Base-by-base conservation (phyloP, 768 basidiomycete species). In the Lepiota brunneoincarnata region DNA sequence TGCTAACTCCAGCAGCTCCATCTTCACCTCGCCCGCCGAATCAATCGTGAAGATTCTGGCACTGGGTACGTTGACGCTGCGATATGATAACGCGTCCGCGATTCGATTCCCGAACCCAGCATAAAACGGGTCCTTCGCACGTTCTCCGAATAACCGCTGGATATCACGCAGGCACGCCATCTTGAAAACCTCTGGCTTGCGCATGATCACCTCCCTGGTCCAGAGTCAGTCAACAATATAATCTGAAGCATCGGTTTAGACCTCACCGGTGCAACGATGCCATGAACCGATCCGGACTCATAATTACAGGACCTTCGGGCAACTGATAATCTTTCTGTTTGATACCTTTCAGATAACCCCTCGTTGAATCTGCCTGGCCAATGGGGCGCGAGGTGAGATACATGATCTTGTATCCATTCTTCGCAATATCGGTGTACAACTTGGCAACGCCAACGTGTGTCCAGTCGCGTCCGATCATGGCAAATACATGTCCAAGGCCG, bases 121-220 rank as follows among this genome's bases (percentile, higher is more conserved):
- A 65, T 95, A 98, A 73, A 98, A 99, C 0, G 94, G 89, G 59
- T 82, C 87, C 58, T 80, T 76, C 28, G 75, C 71, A 24, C 76
- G 76, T 35, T 86, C 82, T 4, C 90, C 90, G 64, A 98, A 99
- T 5, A 98, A 69, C 18, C 93, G 78, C 59, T 91, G 91, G 50
- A 98, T 96, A 71, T 98, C 97, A 39, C 94, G 81, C 55, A 98
- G 72, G 72, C 95, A 98, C 1, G 96, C 94, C 97, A 99, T 99
- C 74, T 99, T 99, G 81, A 99, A 99, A n/a, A 98, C 82, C 65
- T 99, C 97, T 0, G 97, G 97, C 69, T 98, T 98, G 35, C 95
- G 87, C 89, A 98, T 91, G 64, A 99, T 96, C 14, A 99, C 96
- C 72, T 99, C 97, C 3, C 94, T 97, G 62, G 7, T 51, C 34